Conservation (phyloP, 305 asterid genomes). For the Plantago coronopus region DNA sequence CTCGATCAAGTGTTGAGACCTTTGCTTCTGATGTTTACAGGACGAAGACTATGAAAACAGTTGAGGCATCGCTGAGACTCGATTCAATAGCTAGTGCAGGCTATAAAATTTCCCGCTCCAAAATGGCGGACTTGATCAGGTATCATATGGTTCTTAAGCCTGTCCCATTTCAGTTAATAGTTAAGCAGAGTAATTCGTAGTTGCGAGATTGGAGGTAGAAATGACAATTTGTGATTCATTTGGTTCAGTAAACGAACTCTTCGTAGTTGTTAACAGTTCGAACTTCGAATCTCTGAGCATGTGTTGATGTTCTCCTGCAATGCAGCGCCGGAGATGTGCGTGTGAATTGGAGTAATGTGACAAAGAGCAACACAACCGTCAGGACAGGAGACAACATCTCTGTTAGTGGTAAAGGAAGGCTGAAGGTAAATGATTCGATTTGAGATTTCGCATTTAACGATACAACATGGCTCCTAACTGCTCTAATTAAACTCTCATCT, state of each 20-base stretch:
- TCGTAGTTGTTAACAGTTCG: too few species aligned
- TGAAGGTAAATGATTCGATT: constrained; percentile 40
- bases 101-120: constrained; percentile 85
- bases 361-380: constrained; percentile 62
- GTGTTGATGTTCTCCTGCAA: constrained; percentile 12
- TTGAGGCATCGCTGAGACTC: constrained; percentile 84
- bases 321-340: constrained; percentile 84
- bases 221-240: too few species aligned
- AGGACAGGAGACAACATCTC: constrained; percentile 68
- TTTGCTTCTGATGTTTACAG: constrained; percentile 28
- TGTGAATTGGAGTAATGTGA: constrained; percentile 68
- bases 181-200: too few species aligned
- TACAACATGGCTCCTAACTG: not conserved
- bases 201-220: too few species aligned
- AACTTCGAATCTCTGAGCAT: too few species aligned
- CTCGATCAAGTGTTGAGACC: constrained; percentile 16
- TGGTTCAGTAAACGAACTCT: too few species aligned
- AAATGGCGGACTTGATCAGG: constrained; percentile 85
- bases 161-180: too few species aligned
- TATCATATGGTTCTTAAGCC: constrained; percentile 4
- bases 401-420: constrained; percentile 75
- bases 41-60: constrained; percentile 61
- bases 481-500: constrained; percentile 2
- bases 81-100: constrained; percentile 95
- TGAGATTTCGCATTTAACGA: too few species aligned